Evolutionary conservation across 1,284 basidiomycete species (phyloP), one percentile per base, ranked within the genome.

Genomic region (Retiboletus flavoniger): DNA sequence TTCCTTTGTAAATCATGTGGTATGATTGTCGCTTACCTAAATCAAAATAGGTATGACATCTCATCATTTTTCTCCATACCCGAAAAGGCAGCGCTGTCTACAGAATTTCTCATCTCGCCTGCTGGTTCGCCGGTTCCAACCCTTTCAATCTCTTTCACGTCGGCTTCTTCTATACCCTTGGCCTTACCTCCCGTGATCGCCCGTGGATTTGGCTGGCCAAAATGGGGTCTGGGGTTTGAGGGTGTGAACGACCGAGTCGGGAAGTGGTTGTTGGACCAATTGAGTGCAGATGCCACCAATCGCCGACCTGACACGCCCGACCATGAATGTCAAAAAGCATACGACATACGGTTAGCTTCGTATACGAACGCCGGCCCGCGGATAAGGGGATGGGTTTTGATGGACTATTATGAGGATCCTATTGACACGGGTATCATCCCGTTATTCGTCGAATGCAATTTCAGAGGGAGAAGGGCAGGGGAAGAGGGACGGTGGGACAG

Each of bases 101-200:
- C 81, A 7, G 60, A 74, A 31, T 74, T 82, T 24, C 78, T 91
- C 13, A 61, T 82, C 0, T 73, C 78, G 19, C 74, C 78, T 3
- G 29, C 69, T 0, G 63, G 71, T 26, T 66, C 74, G 7, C 67
- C 75, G 0, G 71, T 64, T 32, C 81, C 79, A 2, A 74, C 76
- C 1, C 76, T 91, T 28, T 80, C 83, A 17, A 84, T 95, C 43
- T 80, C 87, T 0, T 95, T 82, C 72, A 80, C 89, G 62, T 92
- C 90, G n/a, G 93, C 88, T 0, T 76, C 87, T 0, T 84, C 83
- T n/a, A 81, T 93, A 68, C 92, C 91, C 2, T 74, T 93, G 21
- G 88, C 91, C 0, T 72, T 87, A 21, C 91, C 91, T 10, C 82
- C 85, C 8, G 73, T 78, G 8, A 75, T 94, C 39, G 91, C 93